These are phyloP conservation scores for Syzygium malaccense DNA, from an alignment of 441 rosid genomes.

Conservation along the genomic window DNA sequence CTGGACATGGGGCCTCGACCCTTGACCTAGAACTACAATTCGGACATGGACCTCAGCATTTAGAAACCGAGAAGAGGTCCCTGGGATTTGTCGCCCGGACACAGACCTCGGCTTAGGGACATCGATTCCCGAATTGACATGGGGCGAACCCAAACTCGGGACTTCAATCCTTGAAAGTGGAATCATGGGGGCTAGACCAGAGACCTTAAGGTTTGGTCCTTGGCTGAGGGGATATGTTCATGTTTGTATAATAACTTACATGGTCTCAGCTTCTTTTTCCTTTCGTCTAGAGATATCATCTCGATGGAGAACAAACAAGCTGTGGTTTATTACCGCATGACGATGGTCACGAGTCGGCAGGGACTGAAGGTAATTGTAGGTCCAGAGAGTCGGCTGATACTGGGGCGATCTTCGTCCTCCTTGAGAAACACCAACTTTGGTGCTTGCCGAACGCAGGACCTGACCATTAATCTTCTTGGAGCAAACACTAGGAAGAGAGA, in stretches of 20 bases:
- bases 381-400: conserved; percentile 27
- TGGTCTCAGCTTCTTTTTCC: not conserved
- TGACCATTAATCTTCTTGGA: not conserved
- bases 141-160: not conserved
- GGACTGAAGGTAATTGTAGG: conserved; percentile 24
- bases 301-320: not conserved
- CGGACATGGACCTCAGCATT: not conserved
- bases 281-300: not conserved
- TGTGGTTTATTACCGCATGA: not conserved
- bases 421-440: not conserved
- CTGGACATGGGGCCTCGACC: not conserved
- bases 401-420: conserved; percentile 6
- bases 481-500: not conserved
- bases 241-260: not conserved
- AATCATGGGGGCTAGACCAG: not conserved
- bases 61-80: not conserved
- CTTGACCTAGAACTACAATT: not conserved
- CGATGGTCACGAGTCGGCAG: not conserved
- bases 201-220: not conserved
- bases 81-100: not conserved
- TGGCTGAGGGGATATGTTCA: not conserved
- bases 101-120: not conserved
- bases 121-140: not conserved
- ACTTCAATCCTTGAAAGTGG: not conserved
- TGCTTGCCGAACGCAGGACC: not conserved